Percentiles rank a stretch among this genome's conserved stretches.
Conservation (phyloP, 805 yeast genomes). For the Candida oleophila region DNA sequence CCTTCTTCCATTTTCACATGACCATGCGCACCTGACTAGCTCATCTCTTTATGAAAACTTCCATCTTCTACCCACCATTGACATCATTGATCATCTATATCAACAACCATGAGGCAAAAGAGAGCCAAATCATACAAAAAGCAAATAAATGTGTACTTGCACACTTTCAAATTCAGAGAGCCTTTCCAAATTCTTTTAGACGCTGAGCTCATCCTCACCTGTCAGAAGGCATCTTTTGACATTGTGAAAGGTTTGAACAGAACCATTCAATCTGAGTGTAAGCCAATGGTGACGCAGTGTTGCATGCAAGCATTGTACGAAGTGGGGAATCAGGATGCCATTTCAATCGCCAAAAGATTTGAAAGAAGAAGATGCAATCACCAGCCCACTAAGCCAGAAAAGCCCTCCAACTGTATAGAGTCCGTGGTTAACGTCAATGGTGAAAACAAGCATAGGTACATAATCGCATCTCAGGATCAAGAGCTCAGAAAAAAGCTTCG, state of each 20-base stretch:
- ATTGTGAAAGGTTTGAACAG: constrained; percentile 76
- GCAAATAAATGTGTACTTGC: constrained; percentile 81
- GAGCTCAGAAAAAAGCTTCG: constrained; percentile 68
- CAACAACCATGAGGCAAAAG: constrained; percentile 78
- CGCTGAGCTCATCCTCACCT: constrained; percentile 67
- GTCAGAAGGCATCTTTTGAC: constrained; percentile 69
- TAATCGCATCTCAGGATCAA: constrained; percentile 81
- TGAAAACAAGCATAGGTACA: constrained; percentile 84
- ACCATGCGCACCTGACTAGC: no score
- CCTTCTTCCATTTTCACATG: no score
- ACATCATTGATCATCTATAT: no score
- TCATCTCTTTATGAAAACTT: no score
- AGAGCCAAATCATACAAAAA: constrained; percentile 92
- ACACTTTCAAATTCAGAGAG: constrained; percentile 87
- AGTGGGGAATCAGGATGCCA: constrained; percentile 70
- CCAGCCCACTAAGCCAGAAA: constrained; percentile 55
- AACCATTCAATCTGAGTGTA: constrained; percentile 81
- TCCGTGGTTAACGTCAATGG: constrained; percentile 70
- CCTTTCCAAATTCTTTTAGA: constrained; percentile 92
- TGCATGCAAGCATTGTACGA: constrained; percentile 84
- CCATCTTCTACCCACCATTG: no score
- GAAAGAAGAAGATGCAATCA: constrained; percentile 96
- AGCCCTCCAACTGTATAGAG: constrained; percentile 74
- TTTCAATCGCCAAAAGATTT: constrained; percentile 73
- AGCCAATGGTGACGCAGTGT: constrained; percentile 93